Evolutionary conservation across 345 rosid genomes (phyloP).

Genomic region (Aquilaria yunnanensis): DNA sequence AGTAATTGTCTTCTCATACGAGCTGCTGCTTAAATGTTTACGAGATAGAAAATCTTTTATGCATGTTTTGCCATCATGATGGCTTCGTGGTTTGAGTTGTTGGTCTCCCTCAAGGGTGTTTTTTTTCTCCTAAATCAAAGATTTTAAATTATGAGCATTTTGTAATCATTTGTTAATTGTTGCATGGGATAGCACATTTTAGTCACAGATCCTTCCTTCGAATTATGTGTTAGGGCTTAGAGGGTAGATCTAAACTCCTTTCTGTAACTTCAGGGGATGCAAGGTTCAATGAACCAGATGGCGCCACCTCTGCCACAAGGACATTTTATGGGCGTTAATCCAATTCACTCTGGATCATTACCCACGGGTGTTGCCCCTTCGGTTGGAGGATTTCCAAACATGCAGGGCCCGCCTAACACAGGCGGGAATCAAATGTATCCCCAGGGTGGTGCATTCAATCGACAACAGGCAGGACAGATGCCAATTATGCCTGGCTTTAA

Average conservation of each 20-base stretch:
- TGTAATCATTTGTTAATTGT: too few relatives aligned
- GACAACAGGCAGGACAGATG: constrained; percentile 71
- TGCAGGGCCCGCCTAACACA: constrained; percentile 64
- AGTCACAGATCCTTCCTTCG: too few relatives aligned
- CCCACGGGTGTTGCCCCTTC: constrained; percentile 43
- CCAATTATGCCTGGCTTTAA: constrained; percentile 83
- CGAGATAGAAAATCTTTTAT: too few relatives aligned
- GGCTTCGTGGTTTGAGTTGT: too few relatives aligned
- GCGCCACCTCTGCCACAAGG: constrained; percentile 71
- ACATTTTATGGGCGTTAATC: constrained; percentile 80
- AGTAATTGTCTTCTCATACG: too few relatives aligned
- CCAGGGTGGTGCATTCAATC: constrained; percentile 71
- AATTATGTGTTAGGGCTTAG: background rate
- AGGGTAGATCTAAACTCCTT: background rate
- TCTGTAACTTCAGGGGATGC: constrained; percentile 55
- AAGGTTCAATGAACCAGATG: constrained; percentile 76
- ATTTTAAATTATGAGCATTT: too few relatives aligned
- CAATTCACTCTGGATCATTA: constrained; percentile 52
- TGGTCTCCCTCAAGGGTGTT: too few relatives aligned
- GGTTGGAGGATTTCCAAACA: constrained; percentile 61
- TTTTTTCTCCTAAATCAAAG: too few relatives aligned
- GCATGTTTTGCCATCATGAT: too few relatives aligned
- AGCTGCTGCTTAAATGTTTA: too few relatives aligned
- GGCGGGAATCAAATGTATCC: constrained; percentile 62
- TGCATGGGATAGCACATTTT: too few relatives aligned